Percentiles rank a stretch among this genome's conserved stretches.
Evolutionary conservation across 192 early-diverging fungal genomes (phyloP).

Genomic region (Podila verticillata): DNA sequence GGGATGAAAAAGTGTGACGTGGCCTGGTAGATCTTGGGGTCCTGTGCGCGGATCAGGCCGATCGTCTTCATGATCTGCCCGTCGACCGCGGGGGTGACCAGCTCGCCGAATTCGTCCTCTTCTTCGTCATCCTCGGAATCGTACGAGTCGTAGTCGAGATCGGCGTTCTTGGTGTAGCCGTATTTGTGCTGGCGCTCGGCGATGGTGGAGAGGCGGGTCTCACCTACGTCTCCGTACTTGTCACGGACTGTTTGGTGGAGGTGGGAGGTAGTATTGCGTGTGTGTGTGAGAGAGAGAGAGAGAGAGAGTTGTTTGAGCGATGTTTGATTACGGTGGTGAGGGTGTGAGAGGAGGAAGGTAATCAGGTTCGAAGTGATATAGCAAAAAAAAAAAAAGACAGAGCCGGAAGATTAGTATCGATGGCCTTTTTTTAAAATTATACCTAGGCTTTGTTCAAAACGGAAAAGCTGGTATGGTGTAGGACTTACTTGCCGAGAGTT

Average conservation of each 20-base stretch:
- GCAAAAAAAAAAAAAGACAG: too few species aligned
- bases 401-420: too few species aligned
- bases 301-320: not conserved
- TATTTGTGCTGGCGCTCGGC: conserved; percentile 54
- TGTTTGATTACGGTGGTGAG: not conserved
- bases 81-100: conserved; percentile 91
- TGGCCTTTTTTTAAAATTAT: too few species aligned
- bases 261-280: not conserved
- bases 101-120: conserved; percentile 82
- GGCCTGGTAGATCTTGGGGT: conserved; percentile 86
- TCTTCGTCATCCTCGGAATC: conserved; percentile 75
- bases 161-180: conserved; percentile 49
- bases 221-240: conserved; percentile 67
- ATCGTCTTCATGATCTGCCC: conserved; percentile 95
- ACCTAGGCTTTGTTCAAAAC: too few species aligned
- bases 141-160: conserved; percentile 63
- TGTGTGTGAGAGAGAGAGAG: not conserved
- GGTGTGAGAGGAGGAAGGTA: not conserved
- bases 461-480: not conserved
- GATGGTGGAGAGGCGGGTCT: conserved; percentile 25
- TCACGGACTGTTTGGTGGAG: conserved; percentile 60
- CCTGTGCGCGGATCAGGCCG: conserved; percentile 76
- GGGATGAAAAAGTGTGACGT: conserved; percentile 81
- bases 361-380: too few species aligned
- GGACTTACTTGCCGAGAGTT: conserved; percentile 67